Percentiles rank a stretch among this genome's conserved stretches.
phyloP scores from a whole-genome alignment of 2,329 filamentous ascomycete genomes.

The Niveomyces coronatus region DNA sequence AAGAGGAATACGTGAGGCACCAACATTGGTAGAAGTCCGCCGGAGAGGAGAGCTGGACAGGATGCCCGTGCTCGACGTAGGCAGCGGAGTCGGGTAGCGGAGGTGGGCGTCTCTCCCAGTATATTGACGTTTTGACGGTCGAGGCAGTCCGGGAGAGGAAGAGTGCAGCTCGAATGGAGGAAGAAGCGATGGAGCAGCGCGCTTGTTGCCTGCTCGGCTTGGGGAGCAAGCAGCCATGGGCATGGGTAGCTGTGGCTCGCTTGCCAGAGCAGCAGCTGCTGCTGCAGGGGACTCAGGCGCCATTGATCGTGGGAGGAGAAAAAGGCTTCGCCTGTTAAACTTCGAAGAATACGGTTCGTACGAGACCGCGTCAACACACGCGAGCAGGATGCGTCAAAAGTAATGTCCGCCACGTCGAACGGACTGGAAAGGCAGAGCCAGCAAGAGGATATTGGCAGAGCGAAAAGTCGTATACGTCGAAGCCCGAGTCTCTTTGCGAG shows the following conservation, averaged over 20 bases:
- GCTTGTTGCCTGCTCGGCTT: slow-evolving; percentile 44
- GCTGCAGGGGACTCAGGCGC: slow-evolving; percentile 4
- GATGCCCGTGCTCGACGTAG: slow-evolving; percentile 88
- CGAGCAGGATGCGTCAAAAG: too few relatives aligned
- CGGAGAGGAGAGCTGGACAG: slow-evolving; percentile 74
- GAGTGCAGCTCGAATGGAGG: slow-evolving; percentile 71
- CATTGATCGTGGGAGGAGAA: too few relatives aligned
- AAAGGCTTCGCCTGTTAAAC: too few relatives aligned
- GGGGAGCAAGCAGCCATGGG: slow-evolving; percentile 11
- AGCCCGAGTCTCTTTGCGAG: slow-evolving; percentile 6
- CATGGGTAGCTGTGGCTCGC: slow-evolving; percentile 9
- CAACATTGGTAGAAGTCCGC: slow-evolving; percentile 41
- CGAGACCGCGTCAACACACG: slow-evolving; percentile 7
- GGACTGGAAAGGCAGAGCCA: not conserved
- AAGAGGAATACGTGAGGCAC: slow-evolving; percentile 35
- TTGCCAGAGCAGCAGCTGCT: slow-evolving; percentile 1
- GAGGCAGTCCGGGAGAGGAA: slow-evolving; percentile 64
- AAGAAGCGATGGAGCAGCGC: slow-evolving; percentile 56
- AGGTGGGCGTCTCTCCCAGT: slow-evolving; percentile 34
- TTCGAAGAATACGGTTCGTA: too few relatives aligned
- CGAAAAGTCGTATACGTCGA: slow-evolving; percentile 3
- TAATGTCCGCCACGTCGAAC: too few relatives aligned
- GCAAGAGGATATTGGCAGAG: not conserved
- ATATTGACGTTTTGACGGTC: slow-evolving; percentile 58
- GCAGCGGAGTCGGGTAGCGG: slow-evolving; percentile 87